These are phyloP conservation scores for Aspergillus heteromorphus DNA, from an alignment of 495 filamentous ascomycete species.

Conservation along the genomic window DNA sequence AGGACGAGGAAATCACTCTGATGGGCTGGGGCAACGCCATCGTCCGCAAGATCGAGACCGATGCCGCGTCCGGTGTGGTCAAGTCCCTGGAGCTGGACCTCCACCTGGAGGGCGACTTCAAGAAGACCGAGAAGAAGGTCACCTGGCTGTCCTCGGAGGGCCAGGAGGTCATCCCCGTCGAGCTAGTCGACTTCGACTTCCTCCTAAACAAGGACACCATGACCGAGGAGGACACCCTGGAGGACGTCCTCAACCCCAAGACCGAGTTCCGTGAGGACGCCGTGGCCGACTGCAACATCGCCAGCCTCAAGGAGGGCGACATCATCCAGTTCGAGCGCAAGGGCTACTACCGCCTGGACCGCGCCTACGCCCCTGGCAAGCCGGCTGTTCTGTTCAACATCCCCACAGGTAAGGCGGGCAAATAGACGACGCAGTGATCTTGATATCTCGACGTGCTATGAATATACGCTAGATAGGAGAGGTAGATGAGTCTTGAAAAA, in stretches of 20 bases:
- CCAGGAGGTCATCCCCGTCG: conserved; percentile 72
- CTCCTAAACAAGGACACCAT: conserved; percentile 89
- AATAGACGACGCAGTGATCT: conserved; percentile 19
- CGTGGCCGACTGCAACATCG: conserved; percentile 74
- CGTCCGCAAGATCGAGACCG: conserved; percentile 65
- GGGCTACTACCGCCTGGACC: conserved; percentile 81
- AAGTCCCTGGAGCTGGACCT: conserved; percentile 69
- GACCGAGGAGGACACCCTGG: conserved; percentile 72
- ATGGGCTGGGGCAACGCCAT: conserved; percentile 97
- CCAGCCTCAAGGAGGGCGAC: conserved; percentile 68
- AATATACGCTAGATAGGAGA: conserved; percentile 7
- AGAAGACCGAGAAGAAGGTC: conserved; percentile 91
- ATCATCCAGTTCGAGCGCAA: conserved; percentile 94
- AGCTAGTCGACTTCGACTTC: conserved; percentile 87
- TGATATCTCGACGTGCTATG: neutral
- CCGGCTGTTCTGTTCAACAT: conserved; percentile 75
- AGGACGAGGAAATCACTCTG: conserved; percentile 87
- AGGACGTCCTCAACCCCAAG: conserved; percentile 70
- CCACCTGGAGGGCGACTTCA: conserved; percentile 82
- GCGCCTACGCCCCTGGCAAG: conserved; percentile 49
- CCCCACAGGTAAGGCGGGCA: conserved; percentile 60
- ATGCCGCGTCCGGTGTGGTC: conserved; percentile 52
- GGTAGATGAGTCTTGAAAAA: neutral
- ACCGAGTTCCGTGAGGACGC: conserved; percentile 74
- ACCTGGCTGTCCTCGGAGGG: conserved; percentile 79